Evolutionary conservation across 2,329 filamentous ascomycete genomes (phyloP).

Genomic region (Pseudogymnoascus destructans): DNA sequence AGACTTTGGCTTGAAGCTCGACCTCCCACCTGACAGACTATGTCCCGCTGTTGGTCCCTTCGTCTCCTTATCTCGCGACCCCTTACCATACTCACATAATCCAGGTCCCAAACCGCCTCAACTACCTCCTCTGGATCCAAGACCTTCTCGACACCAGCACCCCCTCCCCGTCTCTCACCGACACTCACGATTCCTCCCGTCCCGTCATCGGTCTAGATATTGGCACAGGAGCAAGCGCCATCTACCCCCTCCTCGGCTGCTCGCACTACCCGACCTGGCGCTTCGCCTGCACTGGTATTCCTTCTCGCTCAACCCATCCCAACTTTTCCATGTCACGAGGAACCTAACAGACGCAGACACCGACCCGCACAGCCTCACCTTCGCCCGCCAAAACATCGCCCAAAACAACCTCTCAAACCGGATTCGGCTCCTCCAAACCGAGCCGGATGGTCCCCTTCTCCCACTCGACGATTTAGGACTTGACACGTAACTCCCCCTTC

Average conservation of each 20-base stretch:
- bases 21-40: conserved; percentile 63
- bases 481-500: conserved; percentile 22
- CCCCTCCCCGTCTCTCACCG: conserved; percentile 27
- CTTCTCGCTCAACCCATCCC: background rate
- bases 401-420: conserved; percentile 51
- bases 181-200: conserved; percentile 40
- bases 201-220: conserved; percentile 63
- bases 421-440: conserved; percentile 49
- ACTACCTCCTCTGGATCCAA: conserved; percentile 86
- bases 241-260: conserved; percentile 78
- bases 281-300: conserved; percentile 50
- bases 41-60: conserved; percentile 62
- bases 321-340: conserved; percentile 20
- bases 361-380: conserved; percentile 54
- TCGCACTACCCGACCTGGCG: conserved; percentile 54
- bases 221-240: conserved; percentile 80
- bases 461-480: conserved; percentile 38
- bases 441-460: conserved; percentile 42
- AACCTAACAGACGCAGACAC: conserved; percentile 42
- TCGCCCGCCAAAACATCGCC: conserved; percentile 53
- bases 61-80: background rate
- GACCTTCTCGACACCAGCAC: conserved; percentile 60
- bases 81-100: background rate
- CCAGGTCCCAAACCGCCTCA: conserved; percentile 55
- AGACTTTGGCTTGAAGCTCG: conserved; percentile 60